Evolutionary conservation across 176 grass and related monocot genomes (phyloP).

Genomic region (Typha latifolia): DNA sequence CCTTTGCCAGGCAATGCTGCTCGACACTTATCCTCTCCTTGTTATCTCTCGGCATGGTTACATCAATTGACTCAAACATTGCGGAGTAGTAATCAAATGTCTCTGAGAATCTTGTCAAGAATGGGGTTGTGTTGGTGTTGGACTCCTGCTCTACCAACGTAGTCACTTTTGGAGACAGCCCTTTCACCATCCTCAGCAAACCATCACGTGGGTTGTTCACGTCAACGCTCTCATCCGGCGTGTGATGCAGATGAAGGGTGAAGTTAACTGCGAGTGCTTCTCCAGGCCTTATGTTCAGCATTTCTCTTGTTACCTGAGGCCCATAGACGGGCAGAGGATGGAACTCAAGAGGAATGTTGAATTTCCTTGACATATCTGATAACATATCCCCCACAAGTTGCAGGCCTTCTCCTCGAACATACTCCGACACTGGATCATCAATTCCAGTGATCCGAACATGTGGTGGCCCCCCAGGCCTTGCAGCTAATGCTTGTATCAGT

Average conservation of each 20-base stretch:
- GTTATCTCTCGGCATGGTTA: slow-evolving; percentile 52
- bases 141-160: slow-evolving; percentile 97
- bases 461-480: slow-evolving; percentile 79
- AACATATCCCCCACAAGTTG: slow-evolving; percentile 75
- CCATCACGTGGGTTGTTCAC: slow-evolving; percentile 83
- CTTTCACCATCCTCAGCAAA: slow-evolving; percentile 90
- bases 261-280: slow-evolving; percentile 94
- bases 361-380: slow-evolving; percentile 67
- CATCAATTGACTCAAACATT: slow-evolving; percentile 89
- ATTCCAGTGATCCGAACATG: slow-evolving; percentile 88
- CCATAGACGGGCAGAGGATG: slow-evolving; percentile 42
- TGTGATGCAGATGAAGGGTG: slow-evolving; percentile 87
- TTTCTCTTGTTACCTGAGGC: slow-evolving; percentile 55
- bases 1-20: slow-evolving; percentile 94
- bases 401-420: slow-evolving; percentile 64
- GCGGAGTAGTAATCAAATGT: slow-evolving; percentile 87
- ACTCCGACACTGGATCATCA: slow-evolving; percentile 62
- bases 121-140: slow-evolving; percentile 90
- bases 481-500: slow-evolving; percentile 83
- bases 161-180: slow-evolving; percentile 77
- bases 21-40: slow-evolving; percentile 87
- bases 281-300: slow-evolving; percentile 66
- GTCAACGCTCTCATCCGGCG: slow-evolving; percentile 86
- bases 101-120: slow-evolving; percentile 71
- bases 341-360: slow-evolving; percentile 87